phyloP scores from a whole-genome alignment of 306 rosid species.

The Potentilla sterilis region DNA sequence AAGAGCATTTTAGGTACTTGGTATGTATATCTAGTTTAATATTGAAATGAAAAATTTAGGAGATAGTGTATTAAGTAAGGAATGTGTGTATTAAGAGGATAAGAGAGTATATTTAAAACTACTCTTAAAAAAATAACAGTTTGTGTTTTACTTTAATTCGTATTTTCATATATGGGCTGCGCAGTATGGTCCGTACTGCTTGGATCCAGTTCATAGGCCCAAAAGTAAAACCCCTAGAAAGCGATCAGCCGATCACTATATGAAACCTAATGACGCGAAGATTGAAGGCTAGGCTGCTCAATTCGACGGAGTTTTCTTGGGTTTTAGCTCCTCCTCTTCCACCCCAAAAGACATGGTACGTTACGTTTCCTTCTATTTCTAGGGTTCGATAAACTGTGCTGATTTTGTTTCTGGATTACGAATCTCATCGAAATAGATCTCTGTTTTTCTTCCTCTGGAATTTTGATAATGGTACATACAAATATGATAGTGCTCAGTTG shows the following conservation, averaged over 20 bases:
- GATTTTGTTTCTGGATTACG: not conserved
- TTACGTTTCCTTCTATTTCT: not conserved
- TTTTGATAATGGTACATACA: not conserved
- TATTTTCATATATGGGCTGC: too few relatives aligned
- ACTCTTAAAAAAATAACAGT: too few relatives aligned
- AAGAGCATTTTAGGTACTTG: too few relatives aligned
- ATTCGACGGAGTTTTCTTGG: conserved; percentile 10
- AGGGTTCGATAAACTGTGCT: not conserved
- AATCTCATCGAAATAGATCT: not conserved
- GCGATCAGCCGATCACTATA: not conserved
- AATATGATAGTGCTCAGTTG: not conserved
- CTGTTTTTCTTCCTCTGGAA: not conserved
- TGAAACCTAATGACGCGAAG: not conserved
- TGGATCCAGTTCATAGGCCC: not conserved
- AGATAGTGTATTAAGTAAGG: too few relatives aligned
- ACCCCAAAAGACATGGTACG: conserved; percentile 20
- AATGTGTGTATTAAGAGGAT: too few relatives aligned
- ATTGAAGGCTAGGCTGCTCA: not conserved
- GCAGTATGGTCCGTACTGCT: too few relatives aligned
- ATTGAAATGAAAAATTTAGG: too few relatives aligned
- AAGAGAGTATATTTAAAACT: too few relatives aligned
- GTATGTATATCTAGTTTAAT: too few relatives aligned
- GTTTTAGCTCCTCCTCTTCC: conserved; percentile 20
- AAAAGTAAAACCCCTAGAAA: not conserved
- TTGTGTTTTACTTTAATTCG: too few relatives aligned